These are phyloP conservation scores for Fallopia convolvulus DNA, from an alignment of 148 eudicot species.

Conservation along the genomic window DNA sequence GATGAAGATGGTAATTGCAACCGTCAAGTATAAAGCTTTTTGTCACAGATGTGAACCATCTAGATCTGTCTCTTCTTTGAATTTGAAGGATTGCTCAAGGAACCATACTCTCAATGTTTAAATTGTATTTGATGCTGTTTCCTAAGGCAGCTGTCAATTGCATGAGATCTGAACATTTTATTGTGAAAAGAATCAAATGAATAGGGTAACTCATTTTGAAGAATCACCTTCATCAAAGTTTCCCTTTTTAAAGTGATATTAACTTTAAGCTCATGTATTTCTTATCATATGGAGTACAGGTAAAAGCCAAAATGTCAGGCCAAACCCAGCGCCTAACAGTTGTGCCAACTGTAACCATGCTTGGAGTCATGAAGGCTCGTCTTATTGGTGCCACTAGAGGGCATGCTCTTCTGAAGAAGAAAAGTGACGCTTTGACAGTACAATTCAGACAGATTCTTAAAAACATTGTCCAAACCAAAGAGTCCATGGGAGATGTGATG, in stretches of 20 bases:
- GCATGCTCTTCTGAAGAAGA: slow-evolving; percentile 77
- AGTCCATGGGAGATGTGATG: slow-evolving; percentile 73
- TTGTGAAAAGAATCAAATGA: background rate
- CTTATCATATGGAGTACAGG: background rate
- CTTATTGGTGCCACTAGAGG: slow-evolving; percentile 78
- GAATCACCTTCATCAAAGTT: background rate
- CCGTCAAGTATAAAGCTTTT: background rate
- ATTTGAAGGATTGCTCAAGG: background rate
- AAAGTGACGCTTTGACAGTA: slow-evolving; percentile 70
- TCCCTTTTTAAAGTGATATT: background rate
- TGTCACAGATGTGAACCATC: background rate
- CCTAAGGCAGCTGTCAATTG: background rate
- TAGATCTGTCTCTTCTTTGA: background rate
- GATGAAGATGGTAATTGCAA: background rate
- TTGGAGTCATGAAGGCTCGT: slow-evolving; percentile 75
- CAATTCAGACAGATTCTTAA: slow-evolving; percentile 72
- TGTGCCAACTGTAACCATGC: slow-evolving; percentile 71
- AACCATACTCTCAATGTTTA: background rate
- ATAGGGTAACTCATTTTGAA: background rate
- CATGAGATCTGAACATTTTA: background rate
- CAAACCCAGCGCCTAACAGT: slow-evolving; percentile 59
- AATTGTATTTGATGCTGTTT: background rate
- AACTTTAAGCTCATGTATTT: background rate
- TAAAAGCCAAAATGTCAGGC: slow-evolving; percentile 47
- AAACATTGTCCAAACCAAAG: slow-evolving; percentile 62